phyloP scores from a whole-genome alignment of 2,329 filamentous ascomycete genomes.

The Talaromyces marneffei region DNA sequence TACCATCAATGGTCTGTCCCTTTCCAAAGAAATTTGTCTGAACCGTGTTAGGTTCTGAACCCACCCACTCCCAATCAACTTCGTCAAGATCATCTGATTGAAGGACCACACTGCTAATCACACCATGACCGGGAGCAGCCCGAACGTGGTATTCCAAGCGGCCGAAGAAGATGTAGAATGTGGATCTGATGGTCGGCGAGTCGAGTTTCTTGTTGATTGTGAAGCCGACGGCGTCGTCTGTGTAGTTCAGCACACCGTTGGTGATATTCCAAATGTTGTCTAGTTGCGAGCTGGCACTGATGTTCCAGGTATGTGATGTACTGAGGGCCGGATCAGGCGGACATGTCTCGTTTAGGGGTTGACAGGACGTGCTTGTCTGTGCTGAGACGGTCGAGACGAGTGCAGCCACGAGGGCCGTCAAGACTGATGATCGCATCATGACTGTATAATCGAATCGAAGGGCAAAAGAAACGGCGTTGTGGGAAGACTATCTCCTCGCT shows the following conservation, averaged over 20 bases:
- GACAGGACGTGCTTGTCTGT: slow-evolving; percentile 72
- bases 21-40: slow-evolving; percentile 98
- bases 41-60: slow-evolving; percentile 34
- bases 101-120: slow-evolving; percentile 77
- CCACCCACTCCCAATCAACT: slow-evolving; percentile 62
- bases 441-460: neutral
- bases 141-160: slow-evolving; percentile 72
- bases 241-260: slow-evolving; percentile 60
- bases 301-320: slow-evolving; percentile 54
- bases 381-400: slow-evolving; percentile 41
- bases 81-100: slow-evolving; percentile 81
- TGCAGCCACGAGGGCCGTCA: slow-evolving; percentile 15
- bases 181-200: slow-evolving; percentile 70
- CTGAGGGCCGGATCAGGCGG: slow-evolving; percentile 66
- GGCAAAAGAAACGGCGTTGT: neutral
- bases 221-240: slow-evolving; percentile 62
- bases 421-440: slow-evolving; percentile 6
- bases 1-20: slow-evolving; percentile 74
- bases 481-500: neutral
- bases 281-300: slow-evolving; percentile 52
- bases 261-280: slow-evolving; percentile 62
- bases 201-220: slow-evolving; percentile 64
- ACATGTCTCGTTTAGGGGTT: slow-evolving; percentile 67
- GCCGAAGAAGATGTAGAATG: slow-evolving; percentile 83
- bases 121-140: slow-evolving; percentile 66